Conservation (phyloP, 2,329 filamentous ascomycete species). For the Cercospora sesami region DNA sequence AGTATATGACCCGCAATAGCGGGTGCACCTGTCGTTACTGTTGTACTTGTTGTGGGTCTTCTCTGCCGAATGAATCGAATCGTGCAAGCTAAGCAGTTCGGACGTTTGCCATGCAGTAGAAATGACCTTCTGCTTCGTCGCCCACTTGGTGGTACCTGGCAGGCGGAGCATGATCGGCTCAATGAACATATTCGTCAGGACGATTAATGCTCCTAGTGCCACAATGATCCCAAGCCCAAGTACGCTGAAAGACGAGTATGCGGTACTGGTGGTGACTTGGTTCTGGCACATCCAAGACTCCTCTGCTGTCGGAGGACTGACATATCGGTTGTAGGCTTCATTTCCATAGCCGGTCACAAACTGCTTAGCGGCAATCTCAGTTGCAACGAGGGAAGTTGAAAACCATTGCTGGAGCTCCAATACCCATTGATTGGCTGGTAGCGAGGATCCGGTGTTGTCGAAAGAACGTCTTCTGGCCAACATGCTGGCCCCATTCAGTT, state of each 20-base stretch:
- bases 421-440: not conserved
- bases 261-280: slow-evolving; percentile 3
- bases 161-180: not conserved
- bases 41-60: not conserved
- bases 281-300: slow-evolving; percentile 3
- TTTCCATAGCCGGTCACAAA: not conserved
- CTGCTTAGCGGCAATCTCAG: not conserved
- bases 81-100: not conserved
- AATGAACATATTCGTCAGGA: not conserved
- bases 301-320: not conserved
- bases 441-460: not conserved
- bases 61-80: not conserved
- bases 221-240: slow-evolving; percentile 4
- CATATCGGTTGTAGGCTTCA: not conserved
- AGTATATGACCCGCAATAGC: not conserved
- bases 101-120: not conserved
- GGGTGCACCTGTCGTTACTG: not conserved
- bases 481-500: not conserved
- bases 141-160: not conserved
- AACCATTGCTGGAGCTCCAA: not conserved
- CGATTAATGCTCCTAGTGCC: not conserved
- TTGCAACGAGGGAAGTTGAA: not conserved
- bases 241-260: slow-evolving; percentile 7
- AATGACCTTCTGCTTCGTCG: not conserved
- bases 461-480: not conserved